Conservation (phyloP, 1,284 basidiomycete species). For the Naganishia liquefaciens region DNA sequence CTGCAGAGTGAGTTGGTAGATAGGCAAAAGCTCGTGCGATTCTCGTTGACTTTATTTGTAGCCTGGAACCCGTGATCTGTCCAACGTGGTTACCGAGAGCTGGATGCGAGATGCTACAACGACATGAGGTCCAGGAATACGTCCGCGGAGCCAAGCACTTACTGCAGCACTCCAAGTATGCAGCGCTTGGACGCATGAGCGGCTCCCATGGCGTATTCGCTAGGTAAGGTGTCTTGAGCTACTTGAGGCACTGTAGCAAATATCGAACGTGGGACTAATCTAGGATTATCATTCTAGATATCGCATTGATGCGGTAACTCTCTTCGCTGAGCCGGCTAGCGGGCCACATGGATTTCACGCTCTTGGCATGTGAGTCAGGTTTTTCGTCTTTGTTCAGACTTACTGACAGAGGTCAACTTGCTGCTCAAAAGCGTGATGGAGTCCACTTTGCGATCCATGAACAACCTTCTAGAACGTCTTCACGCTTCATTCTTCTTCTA, state of each 20-base stretch:
- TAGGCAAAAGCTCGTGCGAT: too few species aligned
- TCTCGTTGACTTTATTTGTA: background rate
- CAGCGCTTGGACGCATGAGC: constrained; percentile 48
- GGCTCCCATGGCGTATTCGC: constrained; percentile 56
- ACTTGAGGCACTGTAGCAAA: background rate
- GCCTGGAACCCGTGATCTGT: constrained; percentile 18
- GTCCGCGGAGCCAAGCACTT: constrained; percentile 43
- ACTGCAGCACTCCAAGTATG: constrained; percentile 45
- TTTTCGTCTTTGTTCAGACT: background rate
- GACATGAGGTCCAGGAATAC: constrained; percentile 30
- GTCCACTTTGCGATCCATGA: constrained; percentile 80
- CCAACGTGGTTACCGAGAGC: constrained; percentile 3
- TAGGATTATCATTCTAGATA: constrained; percentile 60
- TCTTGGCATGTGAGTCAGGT: constrained; percentile 69
- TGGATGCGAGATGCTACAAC: constrained; percentile 22
- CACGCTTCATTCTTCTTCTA: constrained; percentile 97
- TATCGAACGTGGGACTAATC: background rate
- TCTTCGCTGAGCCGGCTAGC: constrained; percentile 80
- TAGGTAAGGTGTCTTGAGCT: constrained; percentile 39
- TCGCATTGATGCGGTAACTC: constrained; percentile 88
- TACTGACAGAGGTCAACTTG: background rate
- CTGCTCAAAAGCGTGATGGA: constrained; percentile 67
- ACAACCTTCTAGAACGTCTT: constrained; percentile 88
- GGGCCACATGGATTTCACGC: constrained; percentile 96
- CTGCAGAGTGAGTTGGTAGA: constrained; percentile 54